Conservation (phyloP, 441 rosid species). For the Sinapis alba region DNA sequence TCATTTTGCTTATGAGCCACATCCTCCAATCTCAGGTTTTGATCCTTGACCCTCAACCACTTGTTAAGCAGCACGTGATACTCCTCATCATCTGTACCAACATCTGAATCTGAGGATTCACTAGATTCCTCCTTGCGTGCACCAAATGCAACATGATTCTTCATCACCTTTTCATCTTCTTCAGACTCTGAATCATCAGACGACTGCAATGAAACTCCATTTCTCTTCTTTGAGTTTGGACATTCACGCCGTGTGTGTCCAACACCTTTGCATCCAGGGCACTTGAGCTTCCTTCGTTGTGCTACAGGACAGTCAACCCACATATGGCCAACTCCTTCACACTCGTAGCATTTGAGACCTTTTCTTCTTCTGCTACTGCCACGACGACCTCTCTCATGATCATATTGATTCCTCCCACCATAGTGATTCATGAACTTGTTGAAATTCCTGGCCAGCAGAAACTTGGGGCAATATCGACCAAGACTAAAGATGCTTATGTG, state of each 20-base stretch:
- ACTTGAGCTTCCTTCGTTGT: not conserved
- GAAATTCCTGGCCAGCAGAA: no score
- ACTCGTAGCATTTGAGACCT: no score
- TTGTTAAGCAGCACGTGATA: not conserved
- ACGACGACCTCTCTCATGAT: no score
- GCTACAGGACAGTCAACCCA: not conserved
- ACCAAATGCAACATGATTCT: not conserved
- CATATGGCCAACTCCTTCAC: not conserved
- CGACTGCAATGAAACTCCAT: not conserved
- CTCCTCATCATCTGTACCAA: not conserved
- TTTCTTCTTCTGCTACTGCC: no score
- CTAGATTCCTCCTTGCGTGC: not conserved
- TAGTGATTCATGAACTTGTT: no score
- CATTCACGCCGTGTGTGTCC: not conserved
- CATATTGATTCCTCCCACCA: no score
- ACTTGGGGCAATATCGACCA: no score
- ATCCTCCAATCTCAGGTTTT: not conserved
- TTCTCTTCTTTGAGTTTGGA: not conserved
- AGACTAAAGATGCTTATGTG: no score
- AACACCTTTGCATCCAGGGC: not conserved
- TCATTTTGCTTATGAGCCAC: not conserved
- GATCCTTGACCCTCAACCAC: not conserved
- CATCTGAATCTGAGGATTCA: not conserved
- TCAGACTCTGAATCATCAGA: not conserved
- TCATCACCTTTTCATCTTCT: not conserved